Percentiles rank a stretch among this genome's conserved stretches.
Conservation (phyloP, 306 rosid genomes). For the Luffa aegyptiaca region DNA sequence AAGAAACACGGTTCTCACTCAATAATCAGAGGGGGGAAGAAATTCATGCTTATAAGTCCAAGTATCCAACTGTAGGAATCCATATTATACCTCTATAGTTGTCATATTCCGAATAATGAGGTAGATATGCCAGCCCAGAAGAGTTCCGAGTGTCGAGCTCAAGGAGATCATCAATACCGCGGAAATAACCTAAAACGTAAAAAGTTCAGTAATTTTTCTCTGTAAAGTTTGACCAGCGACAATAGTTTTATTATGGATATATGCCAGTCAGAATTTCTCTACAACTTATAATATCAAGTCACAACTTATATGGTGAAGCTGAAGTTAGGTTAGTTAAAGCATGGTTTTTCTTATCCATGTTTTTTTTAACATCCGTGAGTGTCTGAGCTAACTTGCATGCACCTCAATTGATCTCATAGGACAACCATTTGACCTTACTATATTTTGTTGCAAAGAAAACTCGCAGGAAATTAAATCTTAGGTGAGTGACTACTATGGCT, state of each 20-base stretch:
- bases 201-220: background rate
- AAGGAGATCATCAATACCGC: conserved; percentile 35
- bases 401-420: no score
- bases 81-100: conserved; percentile 67
- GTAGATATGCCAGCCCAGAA: conserved; percentile 78
- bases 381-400: no score
- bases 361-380: no score
- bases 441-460: no score
- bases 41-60: background rate
- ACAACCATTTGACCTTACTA: no score
- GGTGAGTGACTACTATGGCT: background rate
- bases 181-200: conserved; percentile 39
- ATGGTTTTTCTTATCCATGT: background rate
- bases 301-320: background rate
- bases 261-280: background rate
- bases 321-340: background rate
- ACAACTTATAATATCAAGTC: background rate
- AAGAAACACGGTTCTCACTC: conserved; percentile 8
- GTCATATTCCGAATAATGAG: conserved; percentile 70
- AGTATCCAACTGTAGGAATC: conserved; percentile 8
- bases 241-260: background rate
- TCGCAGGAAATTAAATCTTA: no score
- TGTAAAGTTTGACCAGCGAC: background rate
- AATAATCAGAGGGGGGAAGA: background rate
- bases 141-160: conserved; percentile 53